These are phyloP conservation scores for Calonectria hongkongensis DNA, from an alignment of 2,329 filamentous ascomycete genomes.

Conservation along the genomic window DNA sequence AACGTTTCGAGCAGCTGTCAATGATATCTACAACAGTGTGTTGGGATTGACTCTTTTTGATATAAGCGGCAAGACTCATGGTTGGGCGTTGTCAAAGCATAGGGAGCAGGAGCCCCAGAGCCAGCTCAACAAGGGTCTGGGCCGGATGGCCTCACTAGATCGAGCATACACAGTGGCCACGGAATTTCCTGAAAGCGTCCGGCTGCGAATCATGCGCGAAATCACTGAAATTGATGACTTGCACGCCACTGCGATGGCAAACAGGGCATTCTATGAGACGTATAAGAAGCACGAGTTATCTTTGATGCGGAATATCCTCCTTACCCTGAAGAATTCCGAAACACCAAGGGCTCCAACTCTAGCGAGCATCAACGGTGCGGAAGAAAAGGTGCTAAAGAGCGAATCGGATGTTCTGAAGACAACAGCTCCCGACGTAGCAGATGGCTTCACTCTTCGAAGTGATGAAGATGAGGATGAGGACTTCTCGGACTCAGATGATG, in stretches of 20 bases:
- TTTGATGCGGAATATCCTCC: conserved; percentile 61
- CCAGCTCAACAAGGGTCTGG: conserved; percentile 54
- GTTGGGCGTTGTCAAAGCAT: conserved; percentile 69
- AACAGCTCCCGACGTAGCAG: conserved; percentile 52
- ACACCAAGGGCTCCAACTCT: conserved; percentile 46
- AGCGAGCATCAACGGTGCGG: conserved; percentile 52
- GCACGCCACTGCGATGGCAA: conserved; percentile 64
- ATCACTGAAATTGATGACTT: conserved; percentile 65
- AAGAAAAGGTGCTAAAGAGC: conserved; percentile 59
- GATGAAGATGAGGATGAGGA: conserved; percentile 56
- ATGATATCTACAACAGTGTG: conserved; percentile 71
- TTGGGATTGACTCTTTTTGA: conserved; percentile 69
- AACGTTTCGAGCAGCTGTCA: conserved; percentile 67
- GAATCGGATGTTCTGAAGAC: conserved; percentile 58
- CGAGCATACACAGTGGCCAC: conserved; percentile 57
- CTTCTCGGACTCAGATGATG: conserved; percentile 52
- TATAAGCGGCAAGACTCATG: conserved; percentile 67
- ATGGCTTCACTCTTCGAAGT: conserved; percentile 56
- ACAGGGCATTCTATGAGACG: conserved; percentile 65
- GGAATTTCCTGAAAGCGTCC: conserved; percentile 61
- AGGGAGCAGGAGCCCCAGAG: conserved; percentile 60
- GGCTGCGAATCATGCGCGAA: conserved; percentile 63
- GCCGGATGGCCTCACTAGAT: conserved; percentile 59
- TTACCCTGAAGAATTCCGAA: conserved; percentile 50
- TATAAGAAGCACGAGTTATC: conserved; percentile 67